Base-by-base conservation (phyloP, 306 rosid species). In the Senna tora region DNA sequence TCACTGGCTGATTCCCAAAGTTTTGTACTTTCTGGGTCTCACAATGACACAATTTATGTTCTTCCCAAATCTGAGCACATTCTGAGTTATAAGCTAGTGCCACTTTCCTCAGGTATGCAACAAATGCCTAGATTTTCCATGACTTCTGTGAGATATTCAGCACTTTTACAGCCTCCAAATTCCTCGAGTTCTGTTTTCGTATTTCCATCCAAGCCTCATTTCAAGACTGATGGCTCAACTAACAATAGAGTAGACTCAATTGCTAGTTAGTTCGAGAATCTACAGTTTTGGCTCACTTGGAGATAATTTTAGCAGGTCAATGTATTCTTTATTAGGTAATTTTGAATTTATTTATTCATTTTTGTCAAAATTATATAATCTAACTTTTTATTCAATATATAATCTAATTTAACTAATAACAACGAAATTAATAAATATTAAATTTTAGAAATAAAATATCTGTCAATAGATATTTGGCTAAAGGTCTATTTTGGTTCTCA, bases 11-110 rank as follows among this genome's bases (percentile, higher is more conserved):
- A 94, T 45, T 87, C 86, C 16, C 97, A 84, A 68, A 87, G 94
- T 85, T 94, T 94, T 85, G 97, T 94, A 16, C 51, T 86, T 69
- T 88, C 94, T 8, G 96, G 98, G 51, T 86, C 89, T 75, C 97
- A 94, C 73, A 84, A 77, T 65, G 96, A 94, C 71, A 87, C 90
- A 43, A 19, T 86, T 14, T 79, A 79, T 62, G 85, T 94, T 86
- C 97, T 94, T 73, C 98, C 98, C 0, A 91, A 81, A 72, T 87
- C 97, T 3, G 95, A 86, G 84, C 89, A 83, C 70, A 71, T 91
- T 28, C 84, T 89, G 54, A 77, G 92, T 55, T 94, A 87, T 86
- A 94, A 89, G 84, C 92, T 94, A 47, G 98, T 94, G 45, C 96
- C 97, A 16, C 92, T 91, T 76, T 86, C 92, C 52, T 86, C 96